Evolutionary conservation across 2,329 filamentous ascomycete genomes (phyloP).

Genomic region (Simplicillium sp.): DNA sequence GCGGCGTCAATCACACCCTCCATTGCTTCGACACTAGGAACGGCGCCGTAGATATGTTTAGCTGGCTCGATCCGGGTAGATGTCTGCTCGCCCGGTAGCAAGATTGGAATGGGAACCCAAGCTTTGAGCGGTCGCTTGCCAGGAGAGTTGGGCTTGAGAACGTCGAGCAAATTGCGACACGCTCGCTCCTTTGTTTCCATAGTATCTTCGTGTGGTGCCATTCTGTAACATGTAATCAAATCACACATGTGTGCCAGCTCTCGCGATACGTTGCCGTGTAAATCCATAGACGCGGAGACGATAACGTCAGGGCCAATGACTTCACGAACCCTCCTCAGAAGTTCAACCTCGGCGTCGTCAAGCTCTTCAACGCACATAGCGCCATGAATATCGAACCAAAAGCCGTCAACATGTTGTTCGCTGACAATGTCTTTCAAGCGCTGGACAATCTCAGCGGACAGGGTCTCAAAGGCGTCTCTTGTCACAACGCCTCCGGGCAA

Average conservation of each 20-base stretch:
- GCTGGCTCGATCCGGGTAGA: slow-evolving; percentile 43
- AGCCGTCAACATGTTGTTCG: slow-evolving; percentile 27
- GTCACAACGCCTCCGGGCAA: slow-evolving; percentile 39
- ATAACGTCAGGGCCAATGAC: slow-evolving; percentile 35
- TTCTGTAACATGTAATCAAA: slow-evolving; percentile 43
- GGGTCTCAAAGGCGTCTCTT: slow-evolving; percentile 32
- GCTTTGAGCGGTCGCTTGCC: slow-evolving; percentile 35
- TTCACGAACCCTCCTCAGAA: slow-evolving; percentile 31
- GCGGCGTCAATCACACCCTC: slow-evolving; percentile 38
- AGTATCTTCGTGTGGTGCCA: slow-evolving; percentile 41
- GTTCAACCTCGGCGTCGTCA: slow-evolving; percentile 36
- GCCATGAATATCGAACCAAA: slow-evolving; percentile 48
- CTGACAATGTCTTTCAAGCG: slow-evolving; percentile 27
- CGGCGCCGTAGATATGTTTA: slow-evolving; percentile 36
- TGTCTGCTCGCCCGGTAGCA: slow-evolving; percentile 45
- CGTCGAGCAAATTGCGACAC: slow-evolving; percentile 35
- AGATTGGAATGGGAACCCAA: slow-evolving; percentile 40
- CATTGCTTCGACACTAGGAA: slow-evolving; percentile 30
- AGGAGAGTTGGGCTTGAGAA: slow-evolving; percentile 18
- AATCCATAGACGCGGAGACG: slow-evolving; percentile 45
- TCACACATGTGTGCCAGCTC: slow-evolving; percentile 38
- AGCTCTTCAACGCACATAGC: slow-evolving; percentile 43
- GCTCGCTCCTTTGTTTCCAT: slow-evolving; percentile 40
- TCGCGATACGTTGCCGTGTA: slow-evolving; percentile 44
- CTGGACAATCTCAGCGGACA: slow-evolving; percentile 28